Evolutionary conservation across 108 stramenopile genomes (phyloP), one percentile per base, ranked within the genome.

Genomic region (Cafeteria roenbergensis): DNA sequence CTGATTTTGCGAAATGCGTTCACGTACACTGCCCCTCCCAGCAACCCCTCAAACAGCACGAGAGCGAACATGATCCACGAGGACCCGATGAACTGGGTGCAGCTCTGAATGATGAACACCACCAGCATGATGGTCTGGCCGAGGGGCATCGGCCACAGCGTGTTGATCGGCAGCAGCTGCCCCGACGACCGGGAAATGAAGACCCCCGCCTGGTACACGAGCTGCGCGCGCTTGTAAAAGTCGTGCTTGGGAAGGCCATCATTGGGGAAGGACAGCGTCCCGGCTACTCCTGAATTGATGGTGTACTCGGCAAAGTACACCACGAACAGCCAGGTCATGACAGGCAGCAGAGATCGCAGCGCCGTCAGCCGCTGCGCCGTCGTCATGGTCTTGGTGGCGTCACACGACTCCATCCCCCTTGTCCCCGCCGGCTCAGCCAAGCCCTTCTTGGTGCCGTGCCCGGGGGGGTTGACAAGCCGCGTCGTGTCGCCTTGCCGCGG

Each of bases 281-380:
- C 12, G 32, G 4, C 14, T 12, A 57, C 56, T 4, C 56, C 56
- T 14, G 56, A 9, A 4, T 57, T 4, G 8, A 57, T 14, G 31
- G 14, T 12, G 56, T 57, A 57, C 14, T 57, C 56, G 8, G 56
- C 56, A 57, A 14, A 4, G 32, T 57, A 57, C 32, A 57, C 56
- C 56, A 57, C 4, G 32, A 30, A 57, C 29, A 57, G 56, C 31
- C 12, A 48, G 12, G 42, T 17, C 42, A 48, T 48, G 42, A 12
- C n/a, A n/a, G n/a, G n/a, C n/a, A n/a, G n/a, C n/a, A n/a, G n/a
- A n/a, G n/a, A n/a, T n/a, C n/a, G n/a, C n/a, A n/a, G n/a, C n/a
- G n/a, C n/a, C n/a, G n/a, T n/a, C n/a, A n/a, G n/a, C n/a, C n/a
- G n/a, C n/a, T n/a, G n/a, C n/a, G n/a, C n/a, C n/a, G n/a, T n/a